These are phyloP conservation scores for Fusarium devonianum DNA, from an alignment of 2,329 filamentous ascomycete species.

Conservation along the genomic window DNA sequence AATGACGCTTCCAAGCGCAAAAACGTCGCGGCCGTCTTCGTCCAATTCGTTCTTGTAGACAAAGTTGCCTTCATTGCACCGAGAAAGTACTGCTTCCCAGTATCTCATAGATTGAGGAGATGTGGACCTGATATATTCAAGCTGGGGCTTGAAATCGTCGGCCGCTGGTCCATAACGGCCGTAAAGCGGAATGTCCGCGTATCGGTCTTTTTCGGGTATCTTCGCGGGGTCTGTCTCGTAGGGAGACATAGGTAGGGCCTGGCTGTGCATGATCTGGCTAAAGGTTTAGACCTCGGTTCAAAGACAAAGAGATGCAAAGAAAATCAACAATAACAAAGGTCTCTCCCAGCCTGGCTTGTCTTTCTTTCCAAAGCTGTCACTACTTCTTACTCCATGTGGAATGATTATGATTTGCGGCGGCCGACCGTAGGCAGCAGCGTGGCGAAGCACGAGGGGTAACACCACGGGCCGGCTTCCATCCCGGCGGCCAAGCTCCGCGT, in stretches of 20 bases:
- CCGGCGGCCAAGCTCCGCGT: too few relatives aligned
- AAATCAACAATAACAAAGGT: too few relatives aligned
- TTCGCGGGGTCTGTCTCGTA: constrained; percentile 20
- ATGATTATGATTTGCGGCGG: too few relatives aligned
- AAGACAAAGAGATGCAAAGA: too few relatives aligned
- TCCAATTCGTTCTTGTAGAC: constrained; percentile 44
- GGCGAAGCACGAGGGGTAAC: too few relatives aligned
- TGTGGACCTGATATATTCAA: constrained; percentile 37
- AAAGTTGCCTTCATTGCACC: constrained; percentile 40
- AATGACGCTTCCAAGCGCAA: constrained; percentile 51
- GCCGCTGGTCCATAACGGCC: constrained; percentile 23
- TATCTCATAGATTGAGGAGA: constrained; percentile 41
- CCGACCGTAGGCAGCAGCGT: too few relatives aligned
- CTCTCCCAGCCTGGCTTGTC: too few relatives aligned
- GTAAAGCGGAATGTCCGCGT: constrained; percentile 27
- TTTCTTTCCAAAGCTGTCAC: too few relatives aligned
- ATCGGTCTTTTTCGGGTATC: constrained; percentile 23
- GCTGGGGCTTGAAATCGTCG: constrained; percentile 23
- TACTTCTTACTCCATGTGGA: too few relatives aligned
- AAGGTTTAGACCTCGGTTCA: too few relatives aligned
- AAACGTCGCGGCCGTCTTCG: constrained; percentile 50
- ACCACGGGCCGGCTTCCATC: too few relatives aligned
- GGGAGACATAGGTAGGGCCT: constrained; percentile 5
- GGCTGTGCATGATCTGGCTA: constrained; percentile 1
- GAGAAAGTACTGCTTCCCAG: constrained; percentile 44